Percentiles rank a stretch among this genome's conserved stretches.
These are phyloP conservation scores for Scedosporium apiospermum DNA, from an alignment of 2,329 filamentous ascomycete genomes.

Conservation along the genomic window DNA sequence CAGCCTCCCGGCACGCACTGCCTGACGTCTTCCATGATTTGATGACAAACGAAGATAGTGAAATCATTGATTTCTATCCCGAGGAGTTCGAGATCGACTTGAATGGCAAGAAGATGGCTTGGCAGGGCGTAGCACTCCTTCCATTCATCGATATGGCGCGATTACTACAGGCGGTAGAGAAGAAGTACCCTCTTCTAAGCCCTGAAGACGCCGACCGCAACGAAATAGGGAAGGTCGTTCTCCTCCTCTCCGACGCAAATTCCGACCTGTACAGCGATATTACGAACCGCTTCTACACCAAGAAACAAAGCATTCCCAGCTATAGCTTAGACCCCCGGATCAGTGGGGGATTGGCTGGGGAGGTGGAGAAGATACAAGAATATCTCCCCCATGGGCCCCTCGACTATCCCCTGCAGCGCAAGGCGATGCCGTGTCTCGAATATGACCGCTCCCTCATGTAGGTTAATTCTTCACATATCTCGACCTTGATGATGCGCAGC, in stretches of 20 bases:
- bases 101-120: constrained; percentile 97
- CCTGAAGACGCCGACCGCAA: constrained; percentile 73
- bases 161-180: constrained; percentile 70
- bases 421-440: constrained; percentile 66
- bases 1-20: constrained; percentile 84
- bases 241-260: constrained; percentile 78
- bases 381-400: constrained; percentile 80
- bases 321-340: constrained; percentile 65
- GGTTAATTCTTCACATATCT: constrained; percentile 20
- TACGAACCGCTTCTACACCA: constrained; percentile 80
- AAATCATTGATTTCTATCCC: constrained; percentile 96
- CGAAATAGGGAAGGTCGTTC: constrained; percentile 65
- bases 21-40: constrained; percentile 80
- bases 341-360: constrained; percentile 71
- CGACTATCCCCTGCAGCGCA: constrained; percentile 64
- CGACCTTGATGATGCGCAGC: background rate
- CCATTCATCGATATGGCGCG: constrained; percentile 94
- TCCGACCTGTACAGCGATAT: constrained; percentile 75
- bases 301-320: constrained; percentile 60
- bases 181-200: constrained; percentile 70
- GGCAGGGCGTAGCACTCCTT: constrained; percentile 89
- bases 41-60: constrained; percentile 80
- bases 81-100: constrained; percentile 88
- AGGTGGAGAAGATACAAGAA: constrained; percentile 68
- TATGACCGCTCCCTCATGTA: constrained; percentile 81